phyloP scores from a whole-genome alignment of 2,329 filamentous ascomycete genomes.

The Mariannaea sp. region DNA sequence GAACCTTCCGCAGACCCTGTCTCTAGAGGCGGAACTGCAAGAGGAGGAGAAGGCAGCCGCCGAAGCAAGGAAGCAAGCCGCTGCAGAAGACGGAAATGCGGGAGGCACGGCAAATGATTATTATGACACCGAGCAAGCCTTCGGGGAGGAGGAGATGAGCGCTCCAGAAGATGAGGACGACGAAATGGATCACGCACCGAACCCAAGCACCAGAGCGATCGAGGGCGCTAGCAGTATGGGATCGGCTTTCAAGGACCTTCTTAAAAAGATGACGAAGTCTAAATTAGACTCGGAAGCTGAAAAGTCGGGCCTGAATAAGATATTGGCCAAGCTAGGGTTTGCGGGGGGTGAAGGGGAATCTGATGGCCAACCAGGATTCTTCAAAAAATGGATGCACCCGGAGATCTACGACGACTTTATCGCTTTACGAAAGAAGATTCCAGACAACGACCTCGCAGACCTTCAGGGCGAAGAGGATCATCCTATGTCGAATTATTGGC shows the following conservation, averaged over 20 bases:
- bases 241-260: constrained; percentile 40
- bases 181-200: constrained; percentile 23
- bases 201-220: constrained; percentile 40
- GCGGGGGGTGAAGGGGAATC: constrained; percentile 33
- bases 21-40: constrained; percentile 58
- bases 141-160: constrained; percentile 42
- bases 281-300: constrained; percentile 38
- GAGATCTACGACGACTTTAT: constrained; percentile 77
- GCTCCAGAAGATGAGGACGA: constrained; percentile 38
- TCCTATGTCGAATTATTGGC: constrained; percentile 69
- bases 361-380: constrained; percentile 51
- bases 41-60: constrained; percentile 55
- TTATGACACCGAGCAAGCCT: constrained; percentile 43
- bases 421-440: constrained; percentile 71
- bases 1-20: constrained; percentile 76
- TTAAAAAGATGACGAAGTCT: constrained; percentile 45
- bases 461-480: constrained; percentile 58
- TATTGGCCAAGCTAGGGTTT: constrained; percentile 37
- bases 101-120: constrained; percentile 41
- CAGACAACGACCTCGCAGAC: constrained; percentile 53
- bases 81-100: constrained; percentile 30
- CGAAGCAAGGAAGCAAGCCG: constrained; percentile 30
- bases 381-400: constrained; percentile 75
- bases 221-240: constrained; percentile 47
- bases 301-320: constrained; percentile 36